Conservation (phyloP, 257 asterid species). For the Jaltomata sinuosa region DNA sequence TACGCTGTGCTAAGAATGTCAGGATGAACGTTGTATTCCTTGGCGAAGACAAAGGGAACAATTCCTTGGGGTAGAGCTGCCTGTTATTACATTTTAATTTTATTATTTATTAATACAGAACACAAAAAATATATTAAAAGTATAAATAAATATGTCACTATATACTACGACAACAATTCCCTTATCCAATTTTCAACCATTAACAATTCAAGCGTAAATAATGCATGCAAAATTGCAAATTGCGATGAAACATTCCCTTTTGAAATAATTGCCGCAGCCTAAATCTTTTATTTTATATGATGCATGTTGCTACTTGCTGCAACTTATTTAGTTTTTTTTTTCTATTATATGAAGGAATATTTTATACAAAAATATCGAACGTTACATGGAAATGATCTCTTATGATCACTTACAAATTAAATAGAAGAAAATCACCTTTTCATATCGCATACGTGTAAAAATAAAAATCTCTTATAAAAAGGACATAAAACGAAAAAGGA, state of each 20-base stretch:
- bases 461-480: too few species aligned
- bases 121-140: background rate
- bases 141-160: background rate
- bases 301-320: background rate
- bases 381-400: too few species aligned
- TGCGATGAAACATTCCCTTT: background rate
- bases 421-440: too few species aligned
- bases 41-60: conserved; percentile 45
- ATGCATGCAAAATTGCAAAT: background rate
- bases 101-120: background rate
- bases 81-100: conserved; percentile 8
- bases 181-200: background rate
- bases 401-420: too few species aligned
- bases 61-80: conserved; percentile 48
- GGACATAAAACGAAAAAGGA: too few species aligned
- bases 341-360: too few species aligned
- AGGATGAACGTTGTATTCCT: conserved; percentile 44
- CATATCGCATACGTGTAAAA: too few species aligned
- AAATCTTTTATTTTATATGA: background rate
- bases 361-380: too few species aligned
- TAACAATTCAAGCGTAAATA: background rate
- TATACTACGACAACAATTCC: background rate
- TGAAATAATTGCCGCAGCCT: background rate
- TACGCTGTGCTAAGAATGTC: conserved; percentile 41
- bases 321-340: background rate